Evolutionary conservation across 2,329 filamentous ascomycete genomes (phyloP).

Genomic region (Paraconiothyrium brasiliense): DNA sequence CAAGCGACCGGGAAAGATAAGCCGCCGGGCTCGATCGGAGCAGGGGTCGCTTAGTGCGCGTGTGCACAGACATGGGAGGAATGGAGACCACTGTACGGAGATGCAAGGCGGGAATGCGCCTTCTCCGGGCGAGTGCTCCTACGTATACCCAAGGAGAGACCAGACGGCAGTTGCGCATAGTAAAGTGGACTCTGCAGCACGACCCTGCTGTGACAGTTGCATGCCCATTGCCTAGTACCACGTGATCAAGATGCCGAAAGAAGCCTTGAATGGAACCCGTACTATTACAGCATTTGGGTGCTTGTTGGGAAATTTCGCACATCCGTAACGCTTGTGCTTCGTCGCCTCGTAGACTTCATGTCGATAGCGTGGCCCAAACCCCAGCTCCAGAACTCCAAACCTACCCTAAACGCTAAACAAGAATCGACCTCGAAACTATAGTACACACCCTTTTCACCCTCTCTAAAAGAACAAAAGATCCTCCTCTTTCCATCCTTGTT

Average conservation of each 20-base stretch:
- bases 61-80: not conserved
- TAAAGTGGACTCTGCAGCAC: not conserved
- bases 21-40: conserved; percentile 22
- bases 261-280: too few relatives aligned
- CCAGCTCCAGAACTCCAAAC: not conserved
- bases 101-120: not conserved
- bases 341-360: not conserved
- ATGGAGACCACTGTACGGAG: not conserved
- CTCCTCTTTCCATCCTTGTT: conserved; percentile 75
- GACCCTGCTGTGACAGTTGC: not conserved
- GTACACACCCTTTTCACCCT: not conserved
- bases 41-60: conserved; percentile 1
- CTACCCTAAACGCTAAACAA: not conserved
- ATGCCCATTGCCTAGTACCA: too few relatives aligned
- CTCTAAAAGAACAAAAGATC: conserved; percentile 78
- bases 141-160: not conserved
- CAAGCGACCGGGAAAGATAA: conserved; percentile 27
- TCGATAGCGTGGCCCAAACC: not conserved
- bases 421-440: not conserved
- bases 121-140: conserved; percentile 19
- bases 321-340: too few relatives aligned
- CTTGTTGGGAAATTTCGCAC: too few relatives aligned
- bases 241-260: too few relatives aligned
- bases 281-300: too few relatives aligned
- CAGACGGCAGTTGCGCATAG: not conserved